Percentiles rank a stretch among this genome's conserved stretches.
phyloP scores from a whole-genome alignment of 768 basidiomycete species.

The Lentinula sp. region DNA sequence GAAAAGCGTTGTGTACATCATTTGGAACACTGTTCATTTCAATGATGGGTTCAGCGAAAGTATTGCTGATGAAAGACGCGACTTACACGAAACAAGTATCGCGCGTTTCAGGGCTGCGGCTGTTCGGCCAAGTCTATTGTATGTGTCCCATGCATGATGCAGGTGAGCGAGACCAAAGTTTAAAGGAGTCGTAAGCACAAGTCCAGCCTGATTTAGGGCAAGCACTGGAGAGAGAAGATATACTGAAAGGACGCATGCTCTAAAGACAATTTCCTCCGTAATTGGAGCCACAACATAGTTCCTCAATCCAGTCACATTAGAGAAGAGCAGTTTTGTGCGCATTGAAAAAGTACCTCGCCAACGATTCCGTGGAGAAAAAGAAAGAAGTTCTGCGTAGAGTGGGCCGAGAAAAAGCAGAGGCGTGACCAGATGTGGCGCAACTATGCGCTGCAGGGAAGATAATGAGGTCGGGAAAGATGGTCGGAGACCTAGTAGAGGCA shows the following conservation, averaged over 20 bases:
- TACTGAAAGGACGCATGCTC: conserved; percentile 74
- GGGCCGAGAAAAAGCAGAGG: conserved; percentile 78
- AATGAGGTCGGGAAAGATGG: conserved; percentile 15
- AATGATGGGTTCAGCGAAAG: background rate
- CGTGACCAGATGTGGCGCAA: conserved; percentile 55
- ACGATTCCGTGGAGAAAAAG: conserved; percentile 18
- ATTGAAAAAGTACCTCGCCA: conserved; percentile 45
- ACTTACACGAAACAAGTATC: conserved; percentile 45
- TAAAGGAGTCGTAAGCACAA: conserved; percentile 79
- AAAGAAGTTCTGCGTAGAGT: conserved; percentile 39
- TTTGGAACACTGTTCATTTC: conserved; percentile 64
- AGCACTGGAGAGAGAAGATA: conserved; percentile 49
- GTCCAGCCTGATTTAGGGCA: conserved; percentile 41
- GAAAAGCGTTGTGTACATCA: conserved; percentile 87
- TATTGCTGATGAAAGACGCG: background rate
- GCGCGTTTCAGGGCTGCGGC: conserved; percentile 59
- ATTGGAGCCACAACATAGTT: conserved; percentile 53
- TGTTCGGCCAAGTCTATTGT: conserved; percentile 67
- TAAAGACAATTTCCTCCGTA: conserved; percentile 90
- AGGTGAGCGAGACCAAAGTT: conserved; percentile 89
- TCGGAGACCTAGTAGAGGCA: conserved; percentile 17
- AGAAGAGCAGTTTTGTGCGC: conserved; percentile 40
- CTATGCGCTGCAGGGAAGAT: conserved; percentile 16
- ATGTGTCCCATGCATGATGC: conserved; percentile 90
- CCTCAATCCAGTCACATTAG: conserved; percentile 2